Conservation (phyloP, 169 alveolate genomes). For the Babesia bovis region DNA sequence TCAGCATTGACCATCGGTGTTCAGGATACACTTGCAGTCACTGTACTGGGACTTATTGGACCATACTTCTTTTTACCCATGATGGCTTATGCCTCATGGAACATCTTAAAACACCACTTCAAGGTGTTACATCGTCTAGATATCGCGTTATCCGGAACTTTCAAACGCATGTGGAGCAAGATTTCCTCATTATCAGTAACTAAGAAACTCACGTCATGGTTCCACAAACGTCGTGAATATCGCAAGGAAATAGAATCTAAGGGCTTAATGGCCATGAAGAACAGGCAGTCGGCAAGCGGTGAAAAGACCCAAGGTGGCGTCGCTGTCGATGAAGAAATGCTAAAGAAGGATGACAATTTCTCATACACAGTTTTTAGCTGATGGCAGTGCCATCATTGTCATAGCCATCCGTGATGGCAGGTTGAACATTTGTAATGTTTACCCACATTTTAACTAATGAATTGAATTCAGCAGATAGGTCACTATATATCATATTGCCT, state of each 20-base stretch:
- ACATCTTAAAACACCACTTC: conserved; percentile 74
- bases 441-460: no score
- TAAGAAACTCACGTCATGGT: conserved; percentile 61
- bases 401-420: not conserved
- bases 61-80: conserved; percentile 77
- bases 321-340: conserved; percentile 20
- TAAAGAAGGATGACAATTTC: conserved; percentile 28
- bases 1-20: conserved; percentile 65
- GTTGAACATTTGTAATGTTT: conserved; percentile 16
- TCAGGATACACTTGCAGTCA: conserved; percentile 75
- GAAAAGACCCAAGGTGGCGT: not conserved
- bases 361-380: conserved; percentile 25
- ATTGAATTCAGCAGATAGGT: no score
- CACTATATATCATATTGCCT: no score
- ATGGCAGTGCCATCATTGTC: conserved; percentile 31
- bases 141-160: conserved; percentile 68
- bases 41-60: conserved; percentile 74
- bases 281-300: not conserved
- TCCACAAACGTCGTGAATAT: conserved; percentile 62
- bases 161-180: conserved; percentile 72
- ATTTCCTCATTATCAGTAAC: conserved; percentile 61
- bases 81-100: conserved; percentile 77
- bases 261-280: conserved; percentile 33
- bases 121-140: conserved; percentile 75
- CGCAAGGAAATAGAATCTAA: conserved; percentile 61